These are phyloP conservation scores for Coemansia sp. DNA, from an alignment of 192 early-diverging fungal genomes.

Conservation along the genomic window DNA sequence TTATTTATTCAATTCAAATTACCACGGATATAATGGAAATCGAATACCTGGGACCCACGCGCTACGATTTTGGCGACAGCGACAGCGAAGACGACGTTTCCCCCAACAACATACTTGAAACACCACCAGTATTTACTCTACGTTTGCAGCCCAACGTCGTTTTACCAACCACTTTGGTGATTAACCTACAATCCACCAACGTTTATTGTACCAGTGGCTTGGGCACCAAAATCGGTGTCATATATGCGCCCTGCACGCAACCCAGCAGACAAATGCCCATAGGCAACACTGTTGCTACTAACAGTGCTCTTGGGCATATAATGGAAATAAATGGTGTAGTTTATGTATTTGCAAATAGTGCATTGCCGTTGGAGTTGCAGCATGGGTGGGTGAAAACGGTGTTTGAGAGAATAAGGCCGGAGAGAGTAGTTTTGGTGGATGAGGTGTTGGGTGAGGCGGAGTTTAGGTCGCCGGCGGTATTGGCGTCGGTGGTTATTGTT, in stretches of 20 bases:
- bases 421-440: slow-evolving; percentile 28
- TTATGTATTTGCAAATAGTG: slow-evolving; percentile 18
- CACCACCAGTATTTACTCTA: slow-evolving; percentile 21
- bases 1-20: slow-evolving; percentile 3
- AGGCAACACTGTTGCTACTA: not conserved
- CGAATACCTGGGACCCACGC: slow-evolving; percentile 37
- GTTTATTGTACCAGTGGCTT: not conserved
- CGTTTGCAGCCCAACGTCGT: slow-evolving; percentile 16
- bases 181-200: slow-evolving; percentile 25
- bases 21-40: slow-evolving; percentile 26
- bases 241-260: slow-evolving; percentile 26
- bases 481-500: slow-evolving; percentile 32
- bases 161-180: slow-evolving; percentile 17
- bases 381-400: slow-evolving; percentile 40
- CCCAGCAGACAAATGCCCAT: slow-evolving; percentile 8
- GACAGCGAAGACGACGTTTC: slow-evolving; percentile 41
- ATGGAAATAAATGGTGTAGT: slow-evolving; percentile 8
- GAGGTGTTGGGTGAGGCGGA: slow-evolving; percentile 5
- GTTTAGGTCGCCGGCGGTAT: slow-evolving; percentile 41
- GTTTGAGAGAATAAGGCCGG: slow-evolving; percentile 8
- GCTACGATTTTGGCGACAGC: slow-evolving; percentile 43
- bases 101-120: not conserved
- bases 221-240: slow-evolving; percentile 21
- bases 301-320: slow-evolving; percentile 27
- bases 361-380: slow-evolving; percentile 32